A percentile compares a stretch with the other conserved stretches of the same genome.
These are phyloP conservation scores for Leccinellum albellum DNA, from an alignment of 768 basidiomycete species.

Conservation along the genomic window DNA sequence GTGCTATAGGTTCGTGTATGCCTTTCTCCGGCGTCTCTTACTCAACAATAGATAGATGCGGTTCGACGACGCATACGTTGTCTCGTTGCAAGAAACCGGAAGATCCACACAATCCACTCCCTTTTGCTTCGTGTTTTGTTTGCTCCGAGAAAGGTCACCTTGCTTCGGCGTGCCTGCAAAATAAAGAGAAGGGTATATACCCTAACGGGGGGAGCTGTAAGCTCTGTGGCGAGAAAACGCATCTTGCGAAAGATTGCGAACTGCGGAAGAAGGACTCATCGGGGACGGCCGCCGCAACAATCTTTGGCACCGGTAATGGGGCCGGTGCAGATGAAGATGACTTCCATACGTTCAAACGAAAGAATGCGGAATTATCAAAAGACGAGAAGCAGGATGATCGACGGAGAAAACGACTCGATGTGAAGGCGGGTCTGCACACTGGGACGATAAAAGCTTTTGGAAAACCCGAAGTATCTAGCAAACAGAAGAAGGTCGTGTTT, in stretches of 20 bases:
- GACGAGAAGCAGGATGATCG: constrained; percentile 52
- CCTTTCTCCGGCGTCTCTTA: background rate
- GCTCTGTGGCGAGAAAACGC: constrained; percentile 79
- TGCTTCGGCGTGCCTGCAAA: constrained; percentile 77
- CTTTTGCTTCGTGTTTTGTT: constrained; percentile 90
- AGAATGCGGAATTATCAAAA: constrained; percentile 53
- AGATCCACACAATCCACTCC: constrained; percentile 64
- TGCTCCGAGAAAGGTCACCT: constrained; percentile 84
- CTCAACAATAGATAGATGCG: constrained; percentile 53
- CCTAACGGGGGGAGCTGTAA: constrained; percentile 91
- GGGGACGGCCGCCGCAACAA: constrained; percentile 17
- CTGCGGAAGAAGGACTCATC: constrained; percentile 54
- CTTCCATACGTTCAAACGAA: constrained; percentile 78
- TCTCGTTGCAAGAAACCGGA: constrained; percentile 69
- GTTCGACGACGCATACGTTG: constrained; percentile 73
- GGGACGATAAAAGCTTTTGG: constrained; percentile 14
- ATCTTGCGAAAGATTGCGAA: constrained; percentile 81
- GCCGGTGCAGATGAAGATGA: constrained; percentile 94
- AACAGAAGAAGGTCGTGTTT: constrained; percentile 45
- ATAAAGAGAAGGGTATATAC: constrained; percentile 77
- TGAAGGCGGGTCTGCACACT: constrained; percentile 44
- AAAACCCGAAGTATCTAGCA: constrained; percentile 18
- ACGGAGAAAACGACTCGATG: constrained; percentile 38
- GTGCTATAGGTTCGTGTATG: constrained; percentile 61
- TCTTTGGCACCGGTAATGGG: constrained; percentile 37